phyloP scores from a whole-genome alignment of 148 eudicot genomes.

The Arctostaphylos glauca region DNA sequence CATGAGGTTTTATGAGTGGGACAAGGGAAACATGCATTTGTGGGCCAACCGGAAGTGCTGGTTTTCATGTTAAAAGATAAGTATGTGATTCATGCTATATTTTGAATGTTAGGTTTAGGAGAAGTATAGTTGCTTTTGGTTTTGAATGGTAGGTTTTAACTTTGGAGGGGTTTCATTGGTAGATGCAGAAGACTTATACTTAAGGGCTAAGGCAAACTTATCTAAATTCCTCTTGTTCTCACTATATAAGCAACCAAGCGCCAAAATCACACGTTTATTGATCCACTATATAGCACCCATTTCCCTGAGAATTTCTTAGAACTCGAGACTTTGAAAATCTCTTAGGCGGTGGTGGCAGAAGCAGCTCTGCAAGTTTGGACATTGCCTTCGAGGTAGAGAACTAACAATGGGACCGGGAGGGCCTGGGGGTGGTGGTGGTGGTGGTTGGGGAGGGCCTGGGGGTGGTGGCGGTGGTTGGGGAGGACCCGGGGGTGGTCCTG shows the following conservation, averaged over 20 bases:
- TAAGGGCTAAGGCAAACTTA: background rate
- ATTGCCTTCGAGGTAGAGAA: background rate
- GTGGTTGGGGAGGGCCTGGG: conserved; percentile 12
- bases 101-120: conserved; percentile 1
- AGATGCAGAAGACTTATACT: background rate
- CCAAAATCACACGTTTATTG: conserved; percentile 1
- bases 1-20: background rate
- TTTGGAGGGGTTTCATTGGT: background rate
- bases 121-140: background rate
- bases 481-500: conserved; percentile 14
- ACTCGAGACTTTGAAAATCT: background rate
- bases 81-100: background rate
- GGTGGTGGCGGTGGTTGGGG: conserved; percentile 12
- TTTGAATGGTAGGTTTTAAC: conserved; percentile 6
- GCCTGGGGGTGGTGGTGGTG: background rate
- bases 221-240: background rate
- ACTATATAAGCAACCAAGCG: background rate
- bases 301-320: background rate
- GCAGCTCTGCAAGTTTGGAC: background rate
- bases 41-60: background rate
- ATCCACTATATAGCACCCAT: too few species aligned
- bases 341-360: background rate
- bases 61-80: background rate
- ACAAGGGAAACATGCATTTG: background rate
- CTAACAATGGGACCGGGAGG: conserved; percentile 15